Conservation (phyloP, 2,329 filamentous ascomycete genomes). For the Colletotrichum sp. region DNA sequence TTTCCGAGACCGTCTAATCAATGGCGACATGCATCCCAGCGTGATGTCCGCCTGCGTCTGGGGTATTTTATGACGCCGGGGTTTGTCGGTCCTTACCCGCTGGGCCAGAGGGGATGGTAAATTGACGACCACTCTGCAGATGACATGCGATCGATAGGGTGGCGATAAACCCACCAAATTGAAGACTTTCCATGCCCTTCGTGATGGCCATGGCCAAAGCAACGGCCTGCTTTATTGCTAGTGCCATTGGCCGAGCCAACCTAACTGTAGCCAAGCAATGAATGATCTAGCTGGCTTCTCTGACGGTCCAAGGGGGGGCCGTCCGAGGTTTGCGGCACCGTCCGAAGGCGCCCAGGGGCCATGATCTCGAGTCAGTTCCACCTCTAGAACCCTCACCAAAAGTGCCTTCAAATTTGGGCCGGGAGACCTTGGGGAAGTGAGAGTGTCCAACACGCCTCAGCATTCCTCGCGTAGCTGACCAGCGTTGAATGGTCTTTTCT, state of each 20-base stretch:
- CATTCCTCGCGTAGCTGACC: background rate
- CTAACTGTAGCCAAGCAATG: background rate
- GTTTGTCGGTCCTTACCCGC: conserved; percentile 7
- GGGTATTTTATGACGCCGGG: conserved; percentile 7
- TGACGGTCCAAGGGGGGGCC: conserved; percentile 13
- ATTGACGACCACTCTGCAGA: background rate
- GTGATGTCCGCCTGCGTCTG: conserved; percentile 6
- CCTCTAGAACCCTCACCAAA: background rate
- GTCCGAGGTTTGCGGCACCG: conserved; percentile 20
- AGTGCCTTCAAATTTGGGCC: background rate
- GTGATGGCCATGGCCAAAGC: conserved; percentile 5
- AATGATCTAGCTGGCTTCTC: conserved; percentile 7
- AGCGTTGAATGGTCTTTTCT: background rate
- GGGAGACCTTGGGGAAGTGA: background rate
- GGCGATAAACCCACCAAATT: background rate
- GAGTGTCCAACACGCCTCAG: background rate
- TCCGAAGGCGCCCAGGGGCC: conserved; percentile 19
- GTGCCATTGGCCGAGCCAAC: background rate
- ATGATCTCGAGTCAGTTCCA: conserved; percentile 16
- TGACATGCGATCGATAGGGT: background rate
- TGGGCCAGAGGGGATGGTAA: background rate
- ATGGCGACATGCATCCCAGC: conserved; percentile 14
- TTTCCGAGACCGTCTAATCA: conserved; percentile 11
- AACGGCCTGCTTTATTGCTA: conserved; percentile 1
- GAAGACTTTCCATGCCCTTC: background rate